Evolutionary conservation across 768 basidiomycete species (phyloP), one percentile per base, ranked within the genome.

Genomic region (Leccinum subtestaceum): DNA sequence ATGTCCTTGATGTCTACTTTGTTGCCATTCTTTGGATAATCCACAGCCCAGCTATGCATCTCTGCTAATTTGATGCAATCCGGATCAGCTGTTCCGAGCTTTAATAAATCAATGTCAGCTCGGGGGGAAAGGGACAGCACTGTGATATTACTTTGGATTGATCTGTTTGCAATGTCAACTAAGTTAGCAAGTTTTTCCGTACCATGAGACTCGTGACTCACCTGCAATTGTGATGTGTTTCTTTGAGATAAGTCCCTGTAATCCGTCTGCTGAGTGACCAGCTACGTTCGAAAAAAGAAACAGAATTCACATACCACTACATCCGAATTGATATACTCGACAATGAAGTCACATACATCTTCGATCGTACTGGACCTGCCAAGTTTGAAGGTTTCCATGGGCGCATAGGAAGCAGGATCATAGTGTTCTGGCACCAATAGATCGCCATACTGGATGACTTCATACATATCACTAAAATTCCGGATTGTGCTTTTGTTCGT

Each of bases 301-400:
- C 4, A 1, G 7, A 17, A 21, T 7, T 43, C 3, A 66, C 80
- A 19, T 72, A 91, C 89, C 80, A 91, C 72, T 46, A 91, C 81
- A 65, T 93, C 90, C 0, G 90, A 91, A 61, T 89, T 81, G 68
- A 94, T 91, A 56, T 93, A 94, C 64, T 93, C 85, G 13, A 91
- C 84, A 23, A 94, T 76, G 64, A 94, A 93, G 57, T 93, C 79
- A 60, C 88, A 89, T 13, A 93, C 84, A 63, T 92, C 89, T 1
- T 85, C 76, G 5, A 91, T 80, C 0, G 78, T 83, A 56, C 84
- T 83, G 8, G 82, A 78, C 17, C 80, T 73, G 12, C 64, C 65
- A 21, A 86, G 71, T 4, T 68, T 72, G 47, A 71, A 73, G 1
- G 80, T 72, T 0, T 62, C 63, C 8, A 71, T 74, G 3, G 78